Evolutionary conservation across 441 rosid genomes (phyloP).

Genomic region (Viola pubescens): DNA sequence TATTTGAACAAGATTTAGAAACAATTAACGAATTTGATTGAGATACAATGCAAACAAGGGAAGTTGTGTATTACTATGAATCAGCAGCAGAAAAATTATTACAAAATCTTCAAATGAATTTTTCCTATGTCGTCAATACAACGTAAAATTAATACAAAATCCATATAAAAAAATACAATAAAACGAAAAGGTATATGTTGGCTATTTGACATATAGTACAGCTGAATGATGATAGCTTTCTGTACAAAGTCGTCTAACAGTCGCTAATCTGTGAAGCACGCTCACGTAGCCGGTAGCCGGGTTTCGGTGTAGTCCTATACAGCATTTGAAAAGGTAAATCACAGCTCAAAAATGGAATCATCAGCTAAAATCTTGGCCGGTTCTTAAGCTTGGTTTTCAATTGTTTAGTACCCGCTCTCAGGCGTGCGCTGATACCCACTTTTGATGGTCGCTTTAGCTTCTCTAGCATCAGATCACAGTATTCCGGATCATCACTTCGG

Average conservation of each 20-base stretch:
- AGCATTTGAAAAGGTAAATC: neutral
- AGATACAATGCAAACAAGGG: neutral
- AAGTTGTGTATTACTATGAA: no score
- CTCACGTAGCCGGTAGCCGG: neutral
- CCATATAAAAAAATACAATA: neutral
- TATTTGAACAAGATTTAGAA: no score
- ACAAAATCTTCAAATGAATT: constrained; percentile 2
- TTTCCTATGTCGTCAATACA: neutral
- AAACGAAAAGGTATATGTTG: constrained; percentile 1
- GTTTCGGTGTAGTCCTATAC: neutral
- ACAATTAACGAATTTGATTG: neutral
- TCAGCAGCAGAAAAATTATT: no score
- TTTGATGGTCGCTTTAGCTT: constrained; percentile 52
- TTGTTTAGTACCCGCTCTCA: constrained; percentile 29
- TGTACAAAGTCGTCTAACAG: constrained; percentile 3
- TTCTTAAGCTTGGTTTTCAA: constrained; percentile 7
- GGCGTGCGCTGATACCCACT: constrained; percentile 71
- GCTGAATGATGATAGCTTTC: constrained; percentile 10
- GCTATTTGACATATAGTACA: constrained; percentile 4
- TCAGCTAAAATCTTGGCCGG: constrained; percentile 4
- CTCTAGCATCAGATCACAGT: constrained; percentile 68
- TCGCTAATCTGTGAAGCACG: neutral
- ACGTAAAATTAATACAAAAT: neutral
- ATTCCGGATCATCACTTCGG: constrained; percentile 57
- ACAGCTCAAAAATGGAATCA: constrained; percentile 5